A percentile compares a stretch with the other conserved stretches of the same genome.
These are phyloP conservation scores for Trifolium dubium DNA, from an alignment of 306 rosid species.

Conservation along the genomic window DNA sequence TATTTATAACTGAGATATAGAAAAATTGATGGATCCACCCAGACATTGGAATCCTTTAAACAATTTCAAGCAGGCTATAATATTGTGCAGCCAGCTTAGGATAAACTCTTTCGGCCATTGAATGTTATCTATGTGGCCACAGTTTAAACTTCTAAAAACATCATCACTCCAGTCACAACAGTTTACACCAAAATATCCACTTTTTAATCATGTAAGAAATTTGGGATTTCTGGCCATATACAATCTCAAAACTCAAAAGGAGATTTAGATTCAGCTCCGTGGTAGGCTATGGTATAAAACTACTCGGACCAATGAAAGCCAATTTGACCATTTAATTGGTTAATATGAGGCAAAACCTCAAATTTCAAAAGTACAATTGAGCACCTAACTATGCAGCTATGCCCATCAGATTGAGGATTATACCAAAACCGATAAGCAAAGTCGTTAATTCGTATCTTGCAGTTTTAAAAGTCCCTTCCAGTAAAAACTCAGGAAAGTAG, in stretches of 20 bases:
- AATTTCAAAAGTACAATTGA: too few relatives aligned
- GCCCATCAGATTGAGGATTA: not conserved
- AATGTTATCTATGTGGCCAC: not conserved
- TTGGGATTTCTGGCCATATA: not conserved
- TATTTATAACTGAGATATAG: not conserved
- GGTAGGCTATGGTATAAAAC: not conserved
- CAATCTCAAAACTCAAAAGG: conserved; percentile 1
- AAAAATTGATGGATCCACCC: not conserved
- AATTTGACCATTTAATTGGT: not conserved
- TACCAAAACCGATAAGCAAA: not conserved
- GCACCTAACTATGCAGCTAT: not conserved
- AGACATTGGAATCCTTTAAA: not conserved
- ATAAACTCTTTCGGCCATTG: not conserved
- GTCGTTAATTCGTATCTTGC: too few relatives aligned
- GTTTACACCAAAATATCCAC: not conserved
- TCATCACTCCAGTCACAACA: too few relatives aligned
- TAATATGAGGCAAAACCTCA: not conserved
- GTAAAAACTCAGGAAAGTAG: not conserved
- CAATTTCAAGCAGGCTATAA: not conserved
- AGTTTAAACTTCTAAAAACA: not conserved
- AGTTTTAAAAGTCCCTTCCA: too few relatives aligned
- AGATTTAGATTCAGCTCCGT: not conserved
- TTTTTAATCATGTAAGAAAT: not conserved
- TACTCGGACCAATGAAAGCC: not conserved
- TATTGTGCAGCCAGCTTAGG: not conserved